Evolutionary conservation across 192 early-diverging fungal genomes (phyloP).

Genomic region (Gorgonomyces haynaldii): DNA sequence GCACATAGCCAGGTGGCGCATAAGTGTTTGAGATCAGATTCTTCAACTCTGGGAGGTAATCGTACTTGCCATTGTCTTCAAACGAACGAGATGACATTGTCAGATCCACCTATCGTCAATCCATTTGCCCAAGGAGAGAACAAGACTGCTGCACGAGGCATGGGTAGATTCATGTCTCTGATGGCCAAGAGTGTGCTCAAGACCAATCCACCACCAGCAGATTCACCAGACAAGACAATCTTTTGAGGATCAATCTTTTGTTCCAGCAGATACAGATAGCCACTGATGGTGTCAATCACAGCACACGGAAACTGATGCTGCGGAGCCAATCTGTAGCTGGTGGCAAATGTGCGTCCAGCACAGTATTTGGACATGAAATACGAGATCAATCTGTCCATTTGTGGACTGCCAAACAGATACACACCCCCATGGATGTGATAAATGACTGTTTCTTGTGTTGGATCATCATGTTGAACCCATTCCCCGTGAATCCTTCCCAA

Average conservation of each 20-base stretch:
- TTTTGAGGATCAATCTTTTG: neutral
- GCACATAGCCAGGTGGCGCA: slow-evolving; percentile 1
- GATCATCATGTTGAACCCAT: neutral
- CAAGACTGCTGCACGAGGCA: slow-evolving; percentile 6
- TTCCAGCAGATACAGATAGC: slow-evolving; percentile 35
- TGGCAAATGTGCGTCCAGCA: slow-evolving; percentile 15
- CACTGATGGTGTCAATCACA: slow-evolving; percentile 54
- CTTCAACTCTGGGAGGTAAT: neutral
- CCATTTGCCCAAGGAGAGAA: slow-evolving; percentile 36
- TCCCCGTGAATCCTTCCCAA: neutral
- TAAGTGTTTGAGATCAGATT: neutral
- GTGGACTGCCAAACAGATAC: slow-evolving; percentile 7
- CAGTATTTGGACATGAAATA: slow-evolving; percentile 2
- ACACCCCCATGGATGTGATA: slow-evolving; percentile 7
- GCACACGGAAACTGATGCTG: slow-evolving; percentile 69
- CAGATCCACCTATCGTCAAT: slow-evolving; percentile 1
- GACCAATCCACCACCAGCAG: slow-evolving; percentile 11
- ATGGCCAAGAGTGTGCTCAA: neutral
- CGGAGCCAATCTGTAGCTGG: slow-evolving; percentile 75
- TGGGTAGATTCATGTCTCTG: slow-evolving; percentile 2
- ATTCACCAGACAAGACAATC: slow-evolving; percentile 4
- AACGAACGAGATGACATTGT: neutral
- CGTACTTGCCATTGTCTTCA: neutral
- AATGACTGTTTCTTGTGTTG: neutral
- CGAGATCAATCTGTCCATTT: slow-evolving; percentile 1